A percentile compares a stretch with the other conserved stretches of the same genome.
These are phyloP conservation scores for Royoungia palumana DNA, from an alignment of 768 basidiomycete genomes.

Conservation along the genomic window DNA sequence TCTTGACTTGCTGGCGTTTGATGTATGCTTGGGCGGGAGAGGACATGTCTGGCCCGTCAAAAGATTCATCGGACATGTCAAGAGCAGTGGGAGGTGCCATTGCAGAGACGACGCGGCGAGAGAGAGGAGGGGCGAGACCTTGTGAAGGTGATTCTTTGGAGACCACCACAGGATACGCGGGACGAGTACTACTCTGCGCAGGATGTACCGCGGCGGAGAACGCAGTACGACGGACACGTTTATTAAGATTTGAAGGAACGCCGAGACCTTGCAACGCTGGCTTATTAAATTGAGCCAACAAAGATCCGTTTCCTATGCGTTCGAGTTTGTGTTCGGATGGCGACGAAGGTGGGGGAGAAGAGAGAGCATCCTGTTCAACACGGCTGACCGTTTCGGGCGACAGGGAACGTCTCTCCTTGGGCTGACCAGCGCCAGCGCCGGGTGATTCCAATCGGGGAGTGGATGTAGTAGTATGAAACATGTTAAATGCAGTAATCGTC, in stretches of 20 bases:
- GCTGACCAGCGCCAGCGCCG: conserved; percentile 35
- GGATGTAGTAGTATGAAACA: conserved; percentile 60
- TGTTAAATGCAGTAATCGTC: conserved; percentile 51
- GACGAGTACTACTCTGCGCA: conserved; percentile 38
- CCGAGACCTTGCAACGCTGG: conserved; percentile 53
- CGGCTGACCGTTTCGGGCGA: conserved; percentile 48
- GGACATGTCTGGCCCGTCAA: conserved; percentile 63
- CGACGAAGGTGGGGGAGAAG: conserved; percentile 50
- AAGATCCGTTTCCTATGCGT: conserved; percentile 34
- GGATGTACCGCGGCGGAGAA: conserved; percentile 61
- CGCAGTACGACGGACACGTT: conserved; percentile 62
- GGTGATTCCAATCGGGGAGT: conserved; percentile 46
- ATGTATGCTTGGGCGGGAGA: conserved; percentile 82
- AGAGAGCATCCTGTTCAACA: conserved; percentile 39
- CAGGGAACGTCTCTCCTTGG: conserved; percentile 56
- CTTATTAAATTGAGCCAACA: conserved; percentile 44
- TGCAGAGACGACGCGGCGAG: conserved; percentile 75
- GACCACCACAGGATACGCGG: conserved; percentile 42
- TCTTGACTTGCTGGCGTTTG: conserved; percentile 71
- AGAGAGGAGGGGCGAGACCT: conserved; percentile 29
- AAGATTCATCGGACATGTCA: conserved; percentile 52
- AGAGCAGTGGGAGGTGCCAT: conserved; percentile 44
- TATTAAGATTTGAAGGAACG: conserved; percentile 51
- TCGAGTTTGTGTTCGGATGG: conserved; percentile 49
- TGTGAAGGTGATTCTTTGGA: conserved; percentile 31